phyloP scores from a whole-genome alignment of 345 rosid species.

The Combretum micranthum region DNA sequence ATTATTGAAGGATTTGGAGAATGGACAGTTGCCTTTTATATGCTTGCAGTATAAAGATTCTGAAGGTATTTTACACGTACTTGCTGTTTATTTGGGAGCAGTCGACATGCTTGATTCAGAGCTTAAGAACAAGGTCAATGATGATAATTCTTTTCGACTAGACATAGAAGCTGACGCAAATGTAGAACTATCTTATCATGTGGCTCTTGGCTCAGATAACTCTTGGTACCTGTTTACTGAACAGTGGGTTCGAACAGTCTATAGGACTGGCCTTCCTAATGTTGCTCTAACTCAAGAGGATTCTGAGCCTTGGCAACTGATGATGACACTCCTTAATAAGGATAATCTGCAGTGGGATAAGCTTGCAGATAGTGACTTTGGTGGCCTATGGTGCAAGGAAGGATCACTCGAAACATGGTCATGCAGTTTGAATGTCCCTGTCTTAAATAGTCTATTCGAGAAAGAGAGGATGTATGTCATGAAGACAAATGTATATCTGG shows the following conservation, averaged over 20 bases:
- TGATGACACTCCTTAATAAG: slow-evolving; percentile 52
- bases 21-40: slow-evolving; percentile 66
- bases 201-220: slow-evolving; percentile 94
- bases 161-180: slow-evolving; percentile 19
- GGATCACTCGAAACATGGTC: slow-evolving; percentile 98
- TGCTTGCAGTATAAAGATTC: slow-evolving; percentile 80
- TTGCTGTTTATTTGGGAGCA: slow-evolving; percentile 72
- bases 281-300: slow-evolving; percentile 55
- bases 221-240: slow-evolving; percentile 90
- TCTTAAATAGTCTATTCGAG: slow-evolving; percentile 74
- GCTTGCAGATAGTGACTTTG: slow-evolving; percentile 64
- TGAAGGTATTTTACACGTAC: slow-evolving; percentile 57
- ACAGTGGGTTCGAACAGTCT: slow-evolving; percentile 71
- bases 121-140: slow-evolving; percentile 32
- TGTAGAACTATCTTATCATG: slow-evolving; percentile 50
- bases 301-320: slow-evolving; percentile 69
- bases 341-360: slow-evolving; percentile 73
- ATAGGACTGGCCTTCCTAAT: slow-evolving; percentile 77
- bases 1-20: slow-evolving; percentile 55
- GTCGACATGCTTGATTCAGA: slow-evolving; percentile 47
- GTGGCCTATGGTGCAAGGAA: slow-evolving; percentile 73
- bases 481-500: too few relatives aligned
- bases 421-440: slow-evolving; percentile 93
- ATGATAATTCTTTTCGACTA: slow-evolving; percentile 31
- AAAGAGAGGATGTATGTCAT: too few relatives aligned